Conservation (phyloP, 148 eudicot genomes). For the Nyssa sinensis region DNA sequence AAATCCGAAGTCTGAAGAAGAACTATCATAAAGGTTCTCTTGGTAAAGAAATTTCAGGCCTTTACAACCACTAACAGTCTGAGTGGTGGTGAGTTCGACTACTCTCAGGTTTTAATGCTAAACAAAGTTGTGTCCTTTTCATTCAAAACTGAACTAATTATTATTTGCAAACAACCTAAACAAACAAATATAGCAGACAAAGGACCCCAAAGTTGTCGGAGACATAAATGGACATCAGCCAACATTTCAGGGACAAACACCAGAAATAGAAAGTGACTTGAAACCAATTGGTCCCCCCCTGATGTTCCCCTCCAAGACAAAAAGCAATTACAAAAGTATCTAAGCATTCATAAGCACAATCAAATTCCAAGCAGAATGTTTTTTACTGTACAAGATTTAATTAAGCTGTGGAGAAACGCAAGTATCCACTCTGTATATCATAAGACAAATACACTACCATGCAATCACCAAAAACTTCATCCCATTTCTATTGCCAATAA, state of each 20-base stretch:
- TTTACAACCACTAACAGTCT: slow-evolving; percentile 30
- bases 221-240: slow-evolving; percentile 23
- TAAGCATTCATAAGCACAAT: slow-evolving; percentile 16
- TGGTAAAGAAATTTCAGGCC: slow-evolving; percentile 31
- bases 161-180: slow-evolving; percentile 16
- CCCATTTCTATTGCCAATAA: neutral
- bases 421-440: neutral
- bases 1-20: neutral
- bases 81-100: slow-evolving; percentile 28
- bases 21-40: slow-evolving; percentile 21
- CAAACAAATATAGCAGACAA: slow-evolving; percentile 31
- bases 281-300: slow-evolving; percentile 33
- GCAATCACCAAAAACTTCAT: neutral
- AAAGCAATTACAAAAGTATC: slow-evolving; percentile 14
- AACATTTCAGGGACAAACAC: slow-evolving; percentile 22
- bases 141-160: slow-evolving; percentile 4
- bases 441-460: neutral
- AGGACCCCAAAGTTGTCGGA: slow-evolving; percentile 39
- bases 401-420: slow-evolving; percentile 1
- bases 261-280: slow-evolving; percentile 23
- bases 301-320: slow-evolving; percentile 24
- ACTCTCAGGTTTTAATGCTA: slow-evolving; percentile 8
- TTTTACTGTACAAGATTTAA: neutral
- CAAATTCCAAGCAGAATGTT: slow-evolving; percentile 10
- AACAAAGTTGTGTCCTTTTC: slow-evolving; percentile 18